Percentiles rank a stretch among this genome's conserved stretches.
Conservation (phyloP, 371 early-diverging fungal genomes). For the Mortierella sp. region DNA sequence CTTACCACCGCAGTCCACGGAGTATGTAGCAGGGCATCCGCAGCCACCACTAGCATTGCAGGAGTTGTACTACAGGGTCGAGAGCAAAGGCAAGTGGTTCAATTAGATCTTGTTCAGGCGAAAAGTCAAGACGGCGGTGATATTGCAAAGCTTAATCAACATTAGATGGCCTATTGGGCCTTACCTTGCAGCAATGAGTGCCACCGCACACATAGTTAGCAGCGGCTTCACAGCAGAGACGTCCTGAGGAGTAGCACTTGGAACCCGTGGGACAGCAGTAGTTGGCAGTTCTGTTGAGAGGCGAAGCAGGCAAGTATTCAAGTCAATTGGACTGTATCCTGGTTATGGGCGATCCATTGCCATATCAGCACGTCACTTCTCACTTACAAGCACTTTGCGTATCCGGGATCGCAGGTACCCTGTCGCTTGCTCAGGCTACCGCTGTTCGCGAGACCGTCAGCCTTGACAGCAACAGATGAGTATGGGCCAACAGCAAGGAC, state of each 20-base stretch:
- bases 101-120: not conserved
- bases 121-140: not conserved
- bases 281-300: not conserved
- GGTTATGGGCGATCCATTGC: too few species aligned
- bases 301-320: not conserved
- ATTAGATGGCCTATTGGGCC: not conserved
- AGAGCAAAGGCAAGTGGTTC: not conserved
- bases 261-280: conserved; percentile 1
- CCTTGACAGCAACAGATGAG: not conserved
- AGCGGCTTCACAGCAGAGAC: conserved; percentile 3
- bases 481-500: conserved; percentile 21
- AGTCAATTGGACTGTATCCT: not conserved
- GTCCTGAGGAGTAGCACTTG: not conserved
- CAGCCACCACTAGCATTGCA: conserved; percentile 10
- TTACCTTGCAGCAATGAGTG: conserved; percentile 27
- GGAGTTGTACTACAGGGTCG: not conserved
- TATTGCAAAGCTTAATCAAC: not conserved
- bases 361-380: too few species aligned
- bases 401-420: conserved; percentile 10
- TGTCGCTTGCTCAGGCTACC: conserved; percentile 1
- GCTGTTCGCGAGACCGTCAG: not conserved
- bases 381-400: conserved; percentile 9
- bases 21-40: not conserved
- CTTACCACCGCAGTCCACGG: conserved; percentile 24
- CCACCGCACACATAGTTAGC: conserved; percentile 14